phyloP scores from a whole-genome alignment of 164 flowering plant species.

The Tetracentron sinense region DNA sequence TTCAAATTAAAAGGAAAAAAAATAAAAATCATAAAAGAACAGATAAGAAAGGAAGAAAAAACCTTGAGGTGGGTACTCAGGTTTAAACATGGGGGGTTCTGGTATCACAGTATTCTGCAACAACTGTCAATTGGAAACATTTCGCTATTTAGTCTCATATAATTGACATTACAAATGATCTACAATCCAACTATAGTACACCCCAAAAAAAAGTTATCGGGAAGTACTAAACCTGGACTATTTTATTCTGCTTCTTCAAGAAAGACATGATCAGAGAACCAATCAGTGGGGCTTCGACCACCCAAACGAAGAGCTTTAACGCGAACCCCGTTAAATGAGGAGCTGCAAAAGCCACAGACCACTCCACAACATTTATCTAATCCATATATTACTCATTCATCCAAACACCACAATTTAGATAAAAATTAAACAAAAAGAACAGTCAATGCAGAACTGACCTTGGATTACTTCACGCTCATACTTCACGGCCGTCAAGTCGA shows the following conservation, averaged over 20 bases:
- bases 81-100: slow-evolving; percentile 87
- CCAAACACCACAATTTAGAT: not conserved
- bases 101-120: slow-evolving; percentile 76
- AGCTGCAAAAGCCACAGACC: slow-evolving; percentile 38
- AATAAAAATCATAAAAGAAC: too few species aligned
- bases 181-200: not conserved
- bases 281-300: slow-evolving; percentile 51
- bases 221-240: slow-evolving; percentile 45
- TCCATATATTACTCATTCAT: not conserved
- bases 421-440: not conserved
- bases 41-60: slow-evolving; percentile 1
- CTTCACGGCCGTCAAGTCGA: slow-evolving; percentile 53
- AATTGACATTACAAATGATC: not conserved
- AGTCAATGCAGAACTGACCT: slow-evolving; percentile 33
- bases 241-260: slow-evolving; percentile 61
- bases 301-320: slow-evolving; percentile 55
- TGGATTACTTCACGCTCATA: slow-evolving; percentile 44
- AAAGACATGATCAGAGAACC: slow-evolving; percentile 43
- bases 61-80: slow-evolving; percentile 97
- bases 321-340: slow-evolving; percentile 66
- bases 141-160: not conserved
- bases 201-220: not conserved
- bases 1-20: too few species aligned
- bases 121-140: slow-evolving; percentile 38
- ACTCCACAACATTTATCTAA: not conserved